Base-by-base conservation (phyloP, 2,329 filamentous ascomycete genomes). In the Aspergillus aculeatus region DNA sequence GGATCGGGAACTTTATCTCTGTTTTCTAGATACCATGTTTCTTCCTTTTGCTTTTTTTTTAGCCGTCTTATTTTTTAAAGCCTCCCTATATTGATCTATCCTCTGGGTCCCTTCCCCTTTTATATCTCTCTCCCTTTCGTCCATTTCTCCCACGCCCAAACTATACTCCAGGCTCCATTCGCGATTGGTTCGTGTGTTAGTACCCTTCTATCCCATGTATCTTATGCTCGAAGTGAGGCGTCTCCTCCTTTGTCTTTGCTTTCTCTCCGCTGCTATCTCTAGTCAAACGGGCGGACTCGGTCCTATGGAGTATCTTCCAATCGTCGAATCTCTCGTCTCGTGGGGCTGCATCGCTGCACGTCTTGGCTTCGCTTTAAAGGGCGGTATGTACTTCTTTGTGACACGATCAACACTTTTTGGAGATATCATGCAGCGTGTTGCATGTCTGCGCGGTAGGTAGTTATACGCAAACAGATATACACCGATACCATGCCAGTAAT, bases 1-100 rank as follows among this genome's bases (percentile, higher is more conserved):
- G 95, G 74, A 98, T 99, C 75, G 90, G 91, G 69, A 99, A 98
- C 80, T 99, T 96, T 79, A 99, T 99, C 77, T 96, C 92, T 79
- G 95, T 98, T 63, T 96, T 99, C 80, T 96, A 79, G 84, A 54
- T 61, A 57, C 57, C 44, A 58, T 49, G 11, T 59, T 38, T 49
- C 55, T 50, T 50, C 49, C 61, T 61, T 58, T 50, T 67, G 60
- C 57, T 64, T 65, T 62, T 21, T 21, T 57, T 58, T 57, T 58
- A 58, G 32, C 60, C 58, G 60, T 62, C 59, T 62, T 57, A n/a
- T n/a, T n/a, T 55, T 56, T 64, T 21, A 21, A 48, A 54, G 4
- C 21, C 44, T 55, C 44, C 48, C n/a, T 19, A 44, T 9, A 44
- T 44, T 9, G 38, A 44, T 44, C 16, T 19, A 9, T 44, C 16